phyloP scores from a whole-genome alignment of 176 grass and related monocot genomes.

The Rhynchospora tenuis region DNA sequence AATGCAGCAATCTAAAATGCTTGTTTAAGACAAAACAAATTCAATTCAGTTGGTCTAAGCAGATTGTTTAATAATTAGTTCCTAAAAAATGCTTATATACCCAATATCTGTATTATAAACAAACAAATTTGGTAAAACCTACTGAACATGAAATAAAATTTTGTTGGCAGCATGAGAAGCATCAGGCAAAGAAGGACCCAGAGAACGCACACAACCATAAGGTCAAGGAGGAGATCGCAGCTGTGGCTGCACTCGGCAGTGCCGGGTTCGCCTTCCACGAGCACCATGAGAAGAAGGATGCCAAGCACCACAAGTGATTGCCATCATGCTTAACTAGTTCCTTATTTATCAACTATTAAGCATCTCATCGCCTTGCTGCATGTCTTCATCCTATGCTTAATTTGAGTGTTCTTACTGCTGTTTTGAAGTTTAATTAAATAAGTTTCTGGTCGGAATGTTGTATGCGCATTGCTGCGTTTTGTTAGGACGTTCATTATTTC shows the following conservation, averaged over 20 bases:
- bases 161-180: constrained; percentile 62
- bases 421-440: too few species aligned
- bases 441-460: too few species aligned
- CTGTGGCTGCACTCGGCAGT: constrained; percentile 43
- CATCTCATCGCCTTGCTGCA: background rate
- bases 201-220: constrained; percentile 48
- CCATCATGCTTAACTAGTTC: background rate
- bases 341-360: background rate
- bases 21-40: too few species aligned
- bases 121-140: too few species aligned
- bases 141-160: background rate
- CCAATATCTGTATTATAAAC: too few species aligned
- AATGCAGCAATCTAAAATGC: too few species aligned
- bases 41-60: too few species aligned
- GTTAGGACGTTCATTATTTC: background rate
- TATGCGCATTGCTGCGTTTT: background rate
- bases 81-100: too few species aligned
- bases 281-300: constrained; percentile 66
- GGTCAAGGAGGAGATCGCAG: constrained; percentile 56
- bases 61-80: too few species aligned
- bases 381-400: too few species aligned
- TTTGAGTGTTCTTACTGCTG: too few species aligned
- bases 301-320: constrained; percentile 22
- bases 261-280: constrained; percentile 61
- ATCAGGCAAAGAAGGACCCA: constrained; percentile 64